These are phyloP conservation scores for Cercospora janseana DNA, from an alignment of 2,329 filamentous ascomycete genomes.

Conservation along the genomic window DNA sequence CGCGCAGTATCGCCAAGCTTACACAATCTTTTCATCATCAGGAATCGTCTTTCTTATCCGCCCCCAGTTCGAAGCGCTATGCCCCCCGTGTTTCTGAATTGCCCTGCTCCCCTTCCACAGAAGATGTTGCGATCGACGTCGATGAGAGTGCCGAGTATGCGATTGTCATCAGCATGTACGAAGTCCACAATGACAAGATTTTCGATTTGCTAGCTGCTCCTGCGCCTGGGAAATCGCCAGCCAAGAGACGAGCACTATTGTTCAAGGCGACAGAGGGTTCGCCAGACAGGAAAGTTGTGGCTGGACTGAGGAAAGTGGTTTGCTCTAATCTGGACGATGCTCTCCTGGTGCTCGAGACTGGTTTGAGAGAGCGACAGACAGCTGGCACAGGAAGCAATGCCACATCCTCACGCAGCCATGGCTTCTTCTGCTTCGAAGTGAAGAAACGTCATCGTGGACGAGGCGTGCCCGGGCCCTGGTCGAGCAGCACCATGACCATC, in stretches of 20 bases:
- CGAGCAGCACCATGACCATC: slow-evolving; percentile 75
- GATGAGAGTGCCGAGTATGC: slow-evolving; percentile 76
- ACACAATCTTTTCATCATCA: slow-evolving; percentile 31
- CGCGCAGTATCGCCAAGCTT: slow-evolving; percentile 33
- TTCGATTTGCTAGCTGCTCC: slow-evolving; percentile 80
- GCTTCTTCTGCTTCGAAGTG: slow-evolving; percentile 93
- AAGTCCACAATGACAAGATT: slow-evolving; percentile 97
- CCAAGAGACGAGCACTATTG: slow-evolving; percentile 72
- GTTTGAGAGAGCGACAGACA: slow-evolving; percentile 80
- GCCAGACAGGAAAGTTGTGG: slow-evolving; percentile 89
- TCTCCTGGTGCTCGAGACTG: slow-evolving; percentile 83
- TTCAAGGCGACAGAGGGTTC: slow-evolving; percentile 91
- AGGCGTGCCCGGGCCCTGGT: slow-evolving; percentile 62
- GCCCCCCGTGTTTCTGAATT: slow-evolving; percentile 68
- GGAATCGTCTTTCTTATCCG: slow-evolving; percentile 42
- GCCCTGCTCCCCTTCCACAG: slow-evolving; percentile 72
- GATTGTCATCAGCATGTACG: slow-evolving; percentile 94
- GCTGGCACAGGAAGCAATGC: slow-evolving; percentile 92
- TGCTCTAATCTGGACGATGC: slow-evolving; percentile 81
- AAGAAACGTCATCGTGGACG: slow-evolving; percentile 66
- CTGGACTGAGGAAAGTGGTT: slow-evolving; percentile 84
- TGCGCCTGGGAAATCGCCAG: slow-evolving; percentile 52
- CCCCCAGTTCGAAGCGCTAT: slow-evolving; percentile 50
- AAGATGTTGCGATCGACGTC: slow-evolving; percentile 63
- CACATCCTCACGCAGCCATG: slow-evolving; percentile 86